Base-by-base conservation (phyloP, 1,284 basidiomycete species). In the Ustilago bromivora region DNA sequence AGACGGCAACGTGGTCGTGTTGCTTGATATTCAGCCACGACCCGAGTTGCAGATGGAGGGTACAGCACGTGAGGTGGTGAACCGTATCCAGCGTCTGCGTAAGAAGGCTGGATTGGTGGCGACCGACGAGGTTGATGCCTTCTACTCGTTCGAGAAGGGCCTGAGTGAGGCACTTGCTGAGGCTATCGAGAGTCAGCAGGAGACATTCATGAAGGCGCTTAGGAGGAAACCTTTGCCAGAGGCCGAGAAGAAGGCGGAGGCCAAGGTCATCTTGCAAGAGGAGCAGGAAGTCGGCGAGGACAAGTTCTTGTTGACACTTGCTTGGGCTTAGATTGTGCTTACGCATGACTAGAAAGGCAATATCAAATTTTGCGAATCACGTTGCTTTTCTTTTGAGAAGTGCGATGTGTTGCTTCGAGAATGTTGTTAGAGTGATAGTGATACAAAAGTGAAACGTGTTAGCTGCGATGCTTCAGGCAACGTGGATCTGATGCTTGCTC, bases 71-170 rank as follows among this genome's bases (percentile, higher is more conserved):
- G 95, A 97, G 86, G 87, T 98, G 75, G 93, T 94, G 79, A 97
- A 97, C 84, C 92, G 96, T 61, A 92, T 99, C 57, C 97, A 99
- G 89, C 94, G 95, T 85, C 88, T 98, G 78, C 90, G 97, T 78
- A 99, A 99, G 88, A 94, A 95, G 87, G 95, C 95, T 1, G 95
- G 95, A 2, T 88, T 99, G 78, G 94, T 95, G 86, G 92, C 95
- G 32, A 96, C 95, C 12, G 97, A 99, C 86, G 94, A 97, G 84
- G 92, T 98, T 51, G 90, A 94, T 66, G 91, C 98, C 49, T 96
- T 92, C 88, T 96, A 96, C 88, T 88, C 88, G 69, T 94, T 97
- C 85, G 92, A 93, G 82, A 89, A 90, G 15, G 92, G 91, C 19
- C 84, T 89, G 34, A 91, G 92, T 36, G 61, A 78, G 47, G 82